These are phyloP conservation scores for Aphanocladium album DNA, from an alignment of 2,329 filamentous ascomycete species.

Conservation along the genomic window DNA sequence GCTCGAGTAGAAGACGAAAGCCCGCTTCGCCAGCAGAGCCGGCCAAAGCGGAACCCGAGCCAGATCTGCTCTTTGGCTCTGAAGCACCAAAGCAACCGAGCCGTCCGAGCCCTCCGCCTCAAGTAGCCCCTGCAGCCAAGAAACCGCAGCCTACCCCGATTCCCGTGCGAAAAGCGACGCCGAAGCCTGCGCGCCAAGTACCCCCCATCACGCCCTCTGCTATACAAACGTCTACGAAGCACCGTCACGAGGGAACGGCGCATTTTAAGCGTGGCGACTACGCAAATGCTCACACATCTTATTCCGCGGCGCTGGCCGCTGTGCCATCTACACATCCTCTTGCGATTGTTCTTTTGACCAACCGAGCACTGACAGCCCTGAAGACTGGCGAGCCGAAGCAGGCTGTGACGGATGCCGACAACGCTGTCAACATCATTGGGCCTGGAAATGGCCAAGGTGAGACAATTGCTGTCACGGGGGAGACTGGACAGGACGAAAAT, in stretches of 20 bases:
- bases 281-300: conserved; percentile 76
- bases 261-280: conserved; percentile 96
- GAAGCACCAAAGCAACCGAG: conserved; percentile 29
- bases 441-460: conserved; percentile 74
- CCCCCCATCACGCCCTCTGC: conserved; percentile 65
- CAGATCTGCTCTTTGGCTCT: conserved; percentile 59
- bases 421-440: conserved; percentile 75
- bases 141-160: conserved; percentile 25
- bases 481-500: conserved; percentile 51
- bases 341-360: conserved; percentile 82
- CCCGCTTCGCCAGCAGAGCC: conserved; percentile 43
- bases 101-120: conserved; percentile 26
- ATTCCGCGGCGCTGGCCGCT: conserved; percentile 68
- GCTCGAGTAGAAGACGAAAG: conserved; percentile 75
- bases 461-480: conserved; percentile 61
- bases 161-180: conserved; percentile 36
- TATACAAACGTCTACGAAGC: conserved; percentile 68
- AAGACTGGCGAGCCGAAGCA: conserved; percentile 90
- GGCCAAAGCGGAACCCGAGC: conserved; percentile 37
- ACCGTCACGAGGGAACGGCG: conserved; percentile 74
- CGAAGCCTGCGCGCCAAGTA: conserved; percentile 51
- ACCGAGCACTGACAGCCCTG: conserved; percentile 81
- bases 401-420: conserved; percentile 79
- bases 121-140: conserved; percentile 30
- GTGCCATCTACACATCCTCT: conserved; percentile 78